A percentile compares a stretch with the other conserved stretches of the same genome.
Conservation (phyloP, 2,329 filamentous ascomycete genomes). For the Fusarium luffae region DNA sequence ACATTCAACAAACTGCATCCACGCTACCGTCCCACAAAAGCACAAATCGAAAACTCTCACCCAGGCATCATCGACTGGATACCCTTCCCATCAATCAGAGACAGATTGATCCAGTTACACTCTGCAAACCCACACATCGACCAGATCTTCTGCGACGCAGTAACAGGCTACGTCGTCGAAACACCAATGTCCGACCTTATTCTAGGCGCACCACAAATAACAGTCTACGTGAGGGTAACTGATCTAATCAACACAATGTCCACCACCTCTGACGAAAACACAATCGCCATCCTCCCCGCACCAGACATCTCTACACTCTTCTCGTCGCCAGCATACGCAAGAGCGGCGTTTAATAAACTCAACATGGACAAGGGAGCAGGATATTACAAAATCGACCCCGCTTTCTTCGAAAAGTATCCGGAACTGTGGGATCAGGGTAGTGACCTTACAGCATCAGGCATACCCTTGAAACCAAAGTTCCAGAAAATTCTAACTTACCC, state of each 20-base stretch:
- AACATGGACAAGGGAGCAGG: slow-evolving; percentile 50
- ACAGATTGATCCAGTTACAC: slow-evolving; percentile 46
- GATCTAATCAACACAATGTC: slow-evolving; percentile 48
- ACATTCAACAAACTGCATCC: slow-evolving; percentile 46
- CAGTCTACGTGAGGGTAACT: slow-evolving; percentile 46
- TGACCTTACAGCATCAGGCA: slow-evolving; percentile 44
- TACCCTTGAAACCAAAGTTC: slow-evolving; percentile 45
- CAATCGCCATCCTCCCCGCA: slow-evolving; percentile 37
- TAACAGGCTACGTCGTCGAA: slow-evolving; percentile 49
- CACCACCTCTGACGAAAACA: not conserved
- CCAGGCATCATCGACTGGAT: slow-evolving; percentile 49
- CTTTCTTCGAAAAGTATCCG: slow-evolving; percentile 49
- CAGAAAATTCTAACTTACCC: slow-evolving; percentile 48
- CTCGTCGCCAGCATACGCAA: slow-evolving; percentile 39
- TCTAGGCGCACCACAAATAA: slow-evolving; percentile 40
- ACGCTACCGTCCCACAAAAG: slow-evolving; percentile 45
- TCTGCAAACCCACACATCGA: slow-evolving; percentile 48
- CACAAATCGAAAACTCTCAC: slow-evolving; percentile 41
- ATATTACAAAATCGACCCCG: slow-evolving; percentile 50
- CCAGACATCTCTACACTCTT: slow-evolving; percentile 42
- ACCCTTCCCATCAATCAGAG: slow-evolving; percentile 46
- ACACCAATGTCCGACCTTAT: slow-evolving; percentile 46
- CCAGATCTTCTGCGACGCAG: slow-evolving; percentile 50
- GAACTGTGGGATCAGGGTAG: slow-evolving; percentile 46
- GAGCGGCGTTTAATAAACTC: slow-evolving; percentile 42